These are phyloP conservation scores for Fusarium secorum DNA, from an alignment of 2,329 filamentous ascomycete species.

Conservation along the genomic window DNA sequence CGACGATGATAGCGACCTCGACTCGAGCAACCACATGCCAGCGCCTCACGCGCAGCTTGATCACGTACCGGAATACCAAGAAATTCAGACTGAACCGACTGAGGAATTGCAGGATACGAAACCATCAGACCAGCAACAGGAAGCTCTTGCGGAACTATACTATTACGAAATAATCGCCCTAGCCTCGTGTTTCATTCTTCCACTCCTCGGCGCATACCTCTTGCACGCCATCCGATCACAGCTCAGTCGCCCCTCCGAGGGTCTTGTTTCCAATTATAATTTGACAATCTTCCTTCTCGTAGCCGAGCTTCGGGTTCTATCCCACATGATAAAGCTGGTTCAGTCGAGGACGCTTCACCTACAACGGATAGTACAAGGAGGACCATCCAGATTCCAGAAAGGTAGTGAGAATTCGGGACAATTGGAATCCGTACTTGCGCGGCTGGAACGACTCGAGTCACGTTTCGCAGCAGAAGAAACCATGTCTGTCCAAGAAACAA, in stretches of 20 bases:
- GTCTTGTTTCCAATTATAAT: conserved; percentile 91
- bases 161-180: conserved; percentile 79
- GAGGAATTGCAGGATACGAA: conserved; percentile 17
- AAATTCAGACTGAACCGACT: conserved; percentile 29
- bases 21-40: conserved; percentile 40
- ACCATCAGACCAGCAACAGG: conserved; percentile 41
- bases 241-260: conserved; percentile 83
- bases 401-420: conserved; percentile 49
- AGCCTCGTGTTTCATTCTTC: conserved; percentile 79
- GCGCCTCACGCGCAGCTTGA: conserved; percentile 44
- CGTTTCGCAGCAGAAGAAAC: conserved; percentile 48
- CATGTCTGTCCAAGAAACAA: conserved; percentile 39
- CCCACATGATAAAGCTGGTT: conserved; percentile 82
- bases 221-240: conserved; percentile 83
- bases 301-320: conserved; percentile 82
- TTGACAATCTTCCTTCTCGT: conserved; percentile 88
- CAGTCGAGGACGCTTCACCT: conserved; percentile 81
- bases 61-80: conserved; percentile 55
- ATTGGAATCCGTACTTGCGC: conserved; percentile 66
- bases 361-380: conserved; percentile 73
- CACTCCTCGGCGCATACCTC: conserved; percentile 80
- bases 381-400: conserved; percentile 51
- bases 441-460: conserved; percentile 75
- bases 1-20: conserved; percentile 56
- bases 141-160: conserved; percentile 70